These are phyloP conservation scores for Trypanosoma brucei DNA, from an alignment of 208 protist genomes.

Conservation along the genomic window DNA sequence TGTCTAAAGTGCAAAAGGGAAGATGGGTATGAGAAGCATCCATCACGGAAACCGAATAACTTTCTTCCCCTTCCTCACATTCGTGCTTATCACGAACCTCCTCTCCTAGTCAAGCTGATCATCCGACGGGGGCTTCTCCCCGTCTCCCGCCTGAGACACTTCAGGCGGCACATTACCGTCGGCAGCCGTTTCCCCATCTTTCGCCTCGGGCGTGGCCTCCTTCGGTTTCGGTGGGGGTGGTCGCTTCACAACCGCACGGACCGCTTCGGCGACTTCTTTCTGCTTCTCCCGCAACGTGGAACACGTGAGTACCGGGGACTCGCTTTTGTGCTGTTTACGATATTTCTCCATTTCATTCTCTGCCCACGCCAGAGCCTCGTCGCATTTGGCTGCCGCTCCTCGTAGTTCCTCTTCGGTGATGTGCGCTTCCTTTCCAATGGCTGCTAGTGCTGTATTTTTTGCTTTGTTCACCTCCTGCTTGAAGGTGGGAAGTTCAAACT, in stretches of 20 bases:
- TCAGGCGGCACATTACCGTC: slow-evolving; percentile 9
- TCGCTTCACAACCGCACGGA: slow-evolving; percentile 41
- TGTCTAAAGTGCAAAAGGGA: too few relatives aligned
- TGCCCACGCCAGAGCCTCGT: slow-evolving; percentile 55
- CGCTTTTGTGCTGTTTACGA: slow-evolving; percentile 39
- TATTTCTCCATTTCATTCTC: slow-evolving; percentile 40
- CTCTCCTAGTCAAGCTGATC: slow-evolving; percentile 35
- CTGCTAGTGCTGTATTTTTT: slow-evolving; percentile 41
- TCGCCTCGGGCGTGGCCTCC: slow-evolving; percentile 24
- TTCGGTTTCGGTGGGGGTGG: slow-evolving; percentile 56
- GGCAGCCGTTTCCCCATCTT: background rate
- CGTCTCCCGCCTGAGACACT: background rate
- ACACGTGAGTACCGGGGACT: slow-evolving; percentile 32
- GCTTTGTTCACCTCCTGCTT: slow-evolving; percentile 31
- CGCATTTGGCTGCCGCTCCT: slow-evolving; percentile 41
- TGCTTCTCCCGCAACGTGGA: slow-evolving; percentile 35
- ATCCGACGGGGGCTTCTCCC: slow-evolving; percentile 11
- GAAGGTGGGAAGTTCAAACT: slow-evolving; percentile 51
- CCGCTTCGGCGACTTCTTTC: slow-evolving; percentile 28
- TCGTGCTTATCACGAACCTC: too few relatives aligned
- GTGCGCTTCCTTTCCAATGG: slow-evolving; percentile 62
- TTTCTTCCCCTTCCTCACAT: too few relatives aligned
- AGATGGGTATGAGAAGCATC: too few relatives aligned
- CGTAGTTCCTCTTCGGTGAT: slow-evolving; percentile 78
- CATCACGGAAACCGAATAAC: too few relatives aligned